phyloP scores from a whole-genome alignment of 2,329 filamentous ascomycete genomes.

The Trichoderma atrobrunneum region DNA sequence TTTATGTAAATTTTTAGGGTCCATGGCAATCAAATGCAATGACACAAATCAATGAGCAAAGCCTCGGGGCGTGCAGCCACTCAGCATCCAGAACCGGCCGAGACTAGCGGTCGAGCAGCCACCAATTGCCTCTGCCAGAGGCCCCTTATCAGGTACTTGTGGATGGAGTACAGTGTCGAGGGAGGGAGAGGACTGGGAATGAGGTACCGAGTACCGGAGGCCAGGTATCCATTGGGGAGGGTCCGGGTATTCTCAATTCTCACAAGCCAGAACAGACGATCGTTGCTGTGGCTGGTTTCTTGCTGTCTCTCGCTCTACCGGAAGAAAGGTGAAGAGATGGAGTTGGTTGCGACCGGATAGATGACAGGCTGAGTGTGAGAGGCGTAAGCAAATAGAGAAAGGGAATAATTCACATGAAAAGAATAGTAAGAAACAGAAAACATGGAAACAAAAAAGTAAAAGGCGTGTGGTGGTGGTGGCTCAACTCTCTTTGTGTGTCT shows the following conservation, averaged over 20 bases:
- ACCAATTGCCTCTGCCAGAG: slow-evolving; percentile 8
- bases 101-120: slow-evolving; percentile 16
- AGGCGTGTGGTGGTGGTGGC: background rate
- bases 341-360: background rate
- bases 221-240: background rate
- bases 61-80: slow-evolving; percentile 1
- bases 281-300: background rate
- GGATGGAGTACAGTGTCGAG: slow-evolving; percentile 1
- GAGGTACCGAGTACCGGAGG: slow-evolving; percentile 7
- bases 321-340: too few relatives aligned
- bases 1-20: slow-evolving; percentile 8
- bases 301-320: too few relatives aligned
- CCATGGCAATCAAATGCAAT: slow-evolving; percentile 13
- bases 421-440: background rate
- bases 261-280: background rate
- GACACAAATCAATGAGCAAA: slow-evolving; percentile 19
- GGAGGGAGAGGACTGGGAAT: background rate
- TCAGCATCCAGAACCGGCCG: slow-evolving; percentile 6
- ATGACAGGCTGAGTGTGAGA: background rate
- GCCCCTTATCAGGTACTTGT: slow-evolving; percentile 18
- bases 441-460: background rate
- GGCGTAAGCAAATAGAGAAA: background rate
- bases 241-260: background rate
- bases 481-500: background rate
- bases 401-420: background rate